Evolutionary conservation across 306 rosid species (phyloP).

Genomic region (Cucumis cinereus): DNA sequence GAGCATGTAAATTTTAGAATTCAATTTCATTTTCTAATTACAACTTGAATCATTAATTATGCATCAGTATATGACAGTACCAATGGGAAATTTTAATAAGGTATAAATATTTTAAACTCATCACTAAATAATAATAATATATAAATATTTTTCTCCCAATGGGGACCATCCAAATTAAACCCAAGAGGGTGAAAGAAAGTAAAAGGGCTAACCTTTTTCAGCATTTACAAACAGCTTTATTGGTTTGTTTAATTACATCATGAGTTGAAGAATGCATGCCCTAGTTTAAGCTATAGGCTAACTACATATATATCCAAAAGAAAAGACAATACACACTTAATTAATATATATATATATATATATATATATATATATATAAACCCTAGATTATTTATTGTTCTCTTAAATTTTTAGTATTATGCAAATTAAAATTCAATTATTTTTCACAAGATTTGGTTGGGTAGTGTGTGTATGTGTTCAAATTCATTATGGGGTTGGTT

Average conservation of each 20-base stretch:
- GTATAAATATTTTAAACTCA: neutral
- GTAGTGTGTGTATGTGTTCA: neutral
- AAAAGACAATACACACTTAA: neutral
- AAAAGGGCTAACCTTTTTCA: slow-evolving; percentile 1
- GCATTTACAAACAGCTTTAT: slow-evolving; percentile 22
- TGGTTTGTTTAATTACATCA: slow-evolving; percentile 17
- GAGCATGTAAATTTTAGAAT: neutral
- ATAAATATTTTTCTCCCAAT: neutral
- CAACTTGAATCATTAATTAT: slow-evolving; percentile 4
- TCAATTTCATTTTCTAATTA: neutral
- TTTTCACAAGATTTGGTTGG: neutral
- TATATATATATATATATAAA: neutral
- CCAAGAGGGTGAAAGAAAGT: neutral
- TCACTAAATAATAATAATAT: neutral
- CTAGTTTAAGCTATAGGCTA: neutral
- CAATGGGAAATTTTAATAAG: neutral
- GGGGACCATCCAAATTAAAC: slow-evolving; percentile 8
- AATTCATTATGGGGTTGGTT: neutral
- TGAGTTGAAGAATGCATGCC: slow-evolving; percentile 16
- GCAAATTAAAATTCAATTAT: slow-evolving; percentile 10
- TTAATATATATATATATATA: neutral
- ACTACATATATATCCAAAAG: neutral
- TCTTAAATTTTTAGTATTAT: neutral
- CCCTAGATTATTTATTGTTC: slow-evolving; percentile 5
- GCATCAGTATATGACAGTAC: neutral